A percentile compares a stretch with the other conserved stretches of the same genome.
Conservation (phyloP, 495 filamentous ascomycete genomes). For the Durotheca rogersii region DNA sequence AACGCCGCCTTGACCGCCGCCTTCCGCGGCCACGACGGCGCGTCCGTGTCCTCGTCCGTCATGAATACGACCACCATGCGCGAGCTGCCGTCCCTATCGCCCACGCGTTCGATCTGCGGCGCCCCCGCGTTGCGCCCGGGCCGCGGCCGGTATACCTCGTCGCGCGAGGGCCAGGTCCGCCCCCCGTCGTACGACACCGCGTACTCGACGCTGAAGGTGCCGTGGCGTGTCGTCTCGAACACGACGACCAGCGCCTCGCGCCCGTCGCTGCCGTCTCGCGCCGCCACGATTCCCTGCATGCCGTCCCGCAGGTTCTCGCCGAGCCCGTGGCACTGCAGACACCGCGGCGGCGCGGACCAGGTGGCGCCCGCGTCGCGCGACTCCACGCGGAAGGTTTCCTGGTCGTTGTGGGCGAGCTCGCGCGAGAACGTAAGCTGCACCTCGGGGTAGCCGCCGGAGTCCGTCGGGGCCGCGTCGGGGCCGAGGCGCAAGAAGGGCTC, state of each 20-base stretch:
- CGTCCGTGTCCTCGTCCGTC: slow-evolving; percentile 56
- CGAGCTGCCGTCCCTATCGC: slow-evolving; percentile 51
- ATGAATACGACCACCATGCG: slow-evolving; percentile 58
- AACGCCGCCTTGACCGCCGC: slow-evolving; percentile 38
- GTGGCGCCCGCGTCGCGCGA: slow-evolving; percentile 56
- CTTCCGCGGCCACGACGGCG: slow-evolving; percentile 29
- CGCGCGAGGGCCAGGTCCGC: slow-evolving; percentile 52
- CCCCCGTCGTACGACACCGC: slow-evolving; percentile 61
- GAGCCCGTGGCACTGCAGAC: slow-evolving; percentile 29
- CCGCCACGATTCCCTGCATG: slow-evolving; percentile 58
- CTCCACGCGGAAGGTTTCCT: slow-evolving; percentile 59
- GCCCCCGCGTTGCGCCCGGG: slow-evolving; percentile 53
- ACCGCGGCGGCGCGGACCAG: slow-evolving; percentile 44
- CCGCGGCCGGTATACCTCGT: slow-evolving; percentile 51
- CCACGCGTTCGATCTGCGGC: slow-evolving; percentile 58
- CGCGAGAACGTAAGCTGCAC: slow-evolving; percentile 57
- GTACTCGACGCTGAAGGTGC: slow-evolving; percentile 56
- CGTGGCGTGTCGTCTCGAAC: slow-evolving; percentile 56
- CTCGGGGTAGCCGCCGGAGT: too few species aligned
- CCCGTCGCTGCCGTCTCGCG: slow-evolving; percentile 25
- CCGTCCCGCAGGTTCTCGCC: slow-evolving; percentile 52
- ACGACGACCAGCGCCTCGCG: slow-evolving; percentile 53
- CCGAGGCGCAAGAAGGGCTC: slow-evolving; percentile 62
- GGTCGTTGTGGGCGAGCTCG: slow-evolving; percentile 46
- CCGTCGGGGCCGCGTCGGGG: slow-evolving; percentile 29